Percentiles rank a stretch among this genome's conserved stretches.
Evolutionary conservation across 176 grass and related monocot genomes (phyloP).

Genomic region (Aegilops sharonensis): DNA sequence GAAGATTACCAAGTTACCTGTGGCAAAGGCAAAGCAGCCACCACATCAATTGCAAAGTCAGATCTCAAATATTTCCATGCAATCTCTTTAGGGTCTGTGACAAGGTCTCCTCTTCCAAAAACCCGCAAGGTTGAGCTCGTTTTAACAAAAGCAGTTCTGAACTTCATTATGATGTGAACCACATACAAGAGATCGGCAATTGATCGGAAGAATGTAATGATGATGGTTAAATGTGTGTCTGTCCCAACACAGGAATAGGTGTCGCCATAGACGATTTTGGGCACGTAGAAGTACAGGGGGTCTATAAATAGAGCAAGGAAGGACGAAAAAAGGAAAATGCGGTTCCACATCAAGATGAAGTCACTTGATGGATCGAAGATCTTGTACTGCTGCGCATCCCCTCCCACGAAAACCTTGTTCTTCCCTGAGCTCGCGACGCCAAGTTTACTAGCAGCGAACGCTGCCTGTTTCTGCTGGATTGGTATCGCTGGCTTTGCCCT

Average conservation of each 20-base stretch:
- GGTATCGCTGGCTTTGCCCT: conserved; percentile 52
- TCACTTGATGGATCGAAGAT: conserved; percentile 82
- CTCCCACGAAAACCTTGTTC: conserved; percentile 50
- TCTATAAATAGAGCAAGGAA: conserved; percentile 84
- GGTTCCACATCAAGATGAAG: conserved; percentile 82
- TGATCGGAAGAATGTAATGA: conserved; percentile 68
- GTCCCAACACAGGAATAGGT: conserved; percentile 50
- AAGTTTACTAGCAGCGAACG: conserved; percentile 39
- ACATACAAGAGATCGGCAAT: conserved; percentile 77
- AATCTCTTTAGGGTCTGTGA: conserved; percentile 79
- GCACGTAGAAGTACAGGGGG: conserved; percentile 93
- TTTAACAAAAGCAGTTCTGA: conserved; percentile 83
- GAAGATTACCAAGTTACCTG: conserved; percentile 59
- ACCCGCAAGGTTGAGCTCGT: conserved; percentile 60
- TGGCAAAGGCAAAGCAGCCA: conserved; percentile 86
- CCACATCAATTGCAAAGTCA: conserved; percentile 70
- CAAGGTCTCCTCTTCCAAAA: conserved; percentile 86
- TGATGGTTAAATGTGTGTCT: conserved; percentile 51
- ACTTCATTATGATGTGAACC: conserved; percentile 81
- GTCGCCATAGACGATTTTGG: conserved; percentile 34
- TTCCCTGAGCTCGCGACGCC: conserved; percentile 39
- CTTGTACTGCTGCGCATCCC: conserved; percentile 42
- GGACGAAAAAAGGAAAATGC: conserved; percentile 68
- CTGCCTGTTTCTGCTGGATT: conserved; percentile 51
- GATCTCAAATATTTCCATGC: conserved; percentile 81